Evolutionary conservation across 129 eudicot species (phyloP).

Genomic region (Centrapalus pauciflorus): DNA sequence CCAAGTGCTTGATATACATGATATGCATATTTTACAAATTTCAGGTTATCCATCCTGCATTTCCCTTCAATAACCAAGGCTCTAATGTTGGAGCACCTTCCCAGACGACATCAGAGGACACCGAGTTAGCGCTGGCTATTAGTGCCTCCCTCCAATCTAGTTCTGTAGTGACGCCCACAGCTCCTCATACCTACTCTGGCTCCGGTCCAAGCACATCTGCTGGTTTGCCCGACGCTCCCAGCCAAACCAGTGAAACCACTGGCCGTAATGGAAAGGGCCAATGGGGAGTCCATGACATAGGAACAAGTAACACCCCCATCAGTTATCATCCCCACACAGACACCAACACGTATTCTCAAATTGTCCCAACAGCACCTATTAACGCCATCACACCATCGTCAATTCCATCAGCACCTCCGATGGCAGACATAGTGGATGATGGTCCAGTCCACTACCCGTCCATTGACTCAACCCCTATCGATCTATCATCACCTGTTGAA

Average conservation of each 20-base stretch:
- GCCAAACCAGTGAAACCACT: conserved; percentile 1
- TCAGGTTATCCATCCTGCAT: conserved; percentile 56
- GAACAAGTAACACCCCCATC: conserved; percentile 31
- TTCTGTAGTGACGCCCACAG: conserved; percentile 25
- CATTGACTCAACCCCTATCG: conserved; percentile 40
- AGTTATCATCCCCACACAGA: conserved; percentile 27
- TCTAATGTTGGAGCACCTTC: conserved; percentile 38
- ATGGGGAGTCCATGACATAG: conserved; percentile 28
- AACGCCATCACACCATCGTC: conserved; percentile 6
- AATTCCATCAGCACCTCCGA: conserved; percentile 68
- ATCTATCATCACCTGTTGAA: conserved; percentile 14
- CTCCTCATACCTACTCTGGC: conserved; percentile 14
- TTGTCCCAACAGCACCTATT: conserved; percentile 33
- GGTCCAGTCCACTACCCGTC: conserved; percentile 82
- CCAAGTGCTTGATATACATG: not conserved
- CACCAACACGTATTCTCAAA: conserved; percentile 23
- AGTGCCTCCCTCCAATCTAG: conserved; percentile 68
- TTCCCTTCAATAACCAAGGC: conserved; percentile 44
- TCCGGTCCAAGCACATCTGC: conserved; percentile 27
- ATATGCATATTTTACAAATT: conserved; percentile 1
- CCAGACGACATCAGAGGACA: conserved; percentile 47
- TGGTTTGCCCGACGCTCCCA: conserved; percentile 19
- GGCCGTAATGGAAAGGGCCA: conserved; percentile 9
- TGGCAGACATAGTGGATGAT: conserved; percentile 38
- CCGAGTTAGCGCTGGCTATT: conserved; percentile 60